Evolutionary conservation across 2,329 filamentous ascomycete species (phyloP), one percentile per base, ranked within the genome.

Genomic region (Paraphoma sp.): DNA sequence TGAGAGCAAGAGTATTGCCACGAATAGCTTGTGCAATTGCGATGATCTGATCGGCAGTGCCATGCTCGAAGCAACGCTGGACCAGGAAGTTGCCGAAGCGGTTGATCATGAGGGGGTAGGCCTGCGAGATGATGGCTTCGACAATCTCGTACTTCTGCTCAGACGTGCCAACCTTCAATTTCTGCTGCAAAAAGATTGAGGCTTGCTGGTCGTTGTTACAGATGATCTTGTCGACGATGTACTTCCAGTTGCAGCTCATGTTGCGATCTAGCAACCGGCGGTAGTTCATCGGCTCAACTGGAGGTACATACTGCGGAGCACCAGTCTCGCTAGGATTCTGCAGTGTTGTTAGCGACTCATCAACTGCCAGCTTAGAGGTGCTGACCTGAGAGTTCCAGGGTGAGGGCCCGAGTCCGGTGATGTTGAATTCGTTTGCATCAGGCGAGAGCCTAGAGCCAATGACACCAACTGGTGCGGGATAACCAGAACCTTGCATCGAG

Each of bases 181-280:
- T 99, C 80, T 99, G 95, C 77, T 99, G 95, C 44, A 99, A 83
- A 79, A 99, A 99, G 70, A 99, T 98, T 2, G 95, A 99, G 9
- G 96, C 95, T 78, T 99, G 95, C 78, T 99, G 95, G 73, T 99
- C 95, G 76, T 99, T 98, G 81, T 93, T 97, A 86, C 92, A 96
- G 65, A 99, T 93, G 74, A 99, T 99, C 83, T 98, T 98, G 81
- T 99, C 94, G 53, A 99, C 95, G 68, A 99, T 97, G 76, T 97
- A 97, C 80, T 95, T 96, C 95, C 94, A 99, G 81, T 99, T 96
- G 80, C 94, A 98, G 71, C 91, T 96, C 78, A 96, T 92, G 74
- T 94, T 97, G 72, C 93, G 93, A 73, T 99, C 95, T 45, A 98
- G 87, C 40, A 99, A 85, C 53, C 93, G 93, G 58, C 95, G 93